Conservation (phyloP, 331 rosid genomes). For the Ulmus americana region DNA sequence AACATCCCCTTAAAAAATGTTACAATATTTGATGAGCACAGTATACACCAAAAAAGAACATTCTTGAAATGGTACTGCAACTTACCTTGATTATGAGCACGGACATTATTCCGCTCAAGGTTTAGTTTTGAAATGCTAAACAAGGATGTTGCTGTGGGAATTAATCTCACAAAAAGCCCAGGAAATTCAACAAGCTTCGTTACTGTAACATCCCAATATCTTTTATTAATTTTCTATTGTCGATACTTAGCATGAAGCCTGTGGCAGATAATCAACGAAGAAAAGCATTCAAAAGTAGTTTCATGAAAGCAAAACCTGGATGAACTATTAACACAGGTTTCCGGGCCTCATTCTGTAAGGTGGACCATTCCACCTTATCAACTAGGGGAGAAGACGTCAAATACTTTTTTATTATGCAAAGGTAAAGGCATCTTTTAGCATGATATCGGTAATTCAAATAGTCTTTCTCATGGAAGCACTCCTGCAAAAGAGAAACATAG, state of each 20-base stretch:
- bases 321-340: slow-evolving; percentile 62
- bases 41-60: not conserved
- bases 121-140: slow-evolving; percentile 58
- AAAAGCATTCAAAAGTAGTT: not conserved
- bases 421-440: slow-evolving; percentile 80
- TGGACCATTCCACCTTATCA: slow-evolving; percentile 72
- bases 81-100: slow-evolving; percentile 51
- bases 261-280: not conserved
- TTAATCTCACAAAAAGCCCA: slow-evolving; percentile 54
- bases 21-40: slow-evolving; percentile 21
- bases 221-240: not conserved
- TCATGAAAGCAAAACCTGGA: slow-evolving; percentile 50
- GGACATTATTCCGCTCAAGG: slow-evolving; percentile 64
- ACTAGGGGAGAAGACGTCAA: slow-evolving; percentile 49
- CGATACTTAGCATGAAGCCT: not conserved
- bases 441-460: slow-evolving; percentile 84
- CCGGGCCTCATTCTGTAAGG: slow-evolving; percentile 76
- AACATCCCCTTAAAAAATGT: slow-evolving; percentile 36
- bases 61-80: slow-evolving; percentile 12
- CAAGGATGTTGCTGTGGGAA: slow-evolving; percentile 58
- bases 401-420: slow-evolving; percentile 61
- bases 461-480: slow-evolving; percentile 85
- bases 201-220: slow-evolving; percentile 33
- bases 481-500: slow-evolving; percentile 39
- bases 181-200: slow-evolving; percentile 42